Conservation (phyloP, 1,284 basidiomycete species). For the Apiotrichum sp. region DNA sequence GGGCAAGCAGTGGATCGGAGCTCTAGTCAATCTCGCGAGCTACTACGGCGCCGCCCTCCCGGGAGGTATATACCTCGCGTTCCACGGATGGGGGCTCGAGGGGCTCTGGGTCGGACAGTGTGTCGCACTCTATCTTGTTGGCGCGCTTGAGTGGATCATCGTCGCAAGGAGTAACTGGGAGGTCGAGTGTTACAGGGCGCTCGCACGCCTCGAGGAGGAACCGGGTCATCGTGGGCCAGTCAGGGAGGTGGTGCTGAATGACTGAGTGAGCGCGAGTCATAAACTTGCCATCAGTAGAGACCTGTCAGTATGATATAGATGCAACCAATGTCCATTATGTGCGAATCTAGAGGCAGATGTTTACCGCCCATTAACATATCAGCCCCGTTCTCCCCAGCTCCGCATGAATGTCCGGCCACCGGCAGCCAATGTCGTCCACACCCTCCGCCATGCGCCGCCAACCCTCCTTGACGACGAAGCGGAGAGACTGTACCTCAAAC, state of each 20-base stretch:
- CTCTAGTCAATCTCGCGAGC: not conserved
- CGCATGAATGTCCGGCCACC: conserved; percentile 27
- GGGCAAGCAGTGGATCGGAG: conserved; percentile 8
- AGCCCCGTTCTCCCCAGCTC: conserved; percentile 28
- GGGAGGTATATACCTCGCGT: conserved; percentile 2
- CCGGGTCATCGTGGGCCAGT: too few species aligned
- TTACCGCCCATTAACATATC: conserved; percentile 5
- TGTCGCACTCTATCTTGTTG: conserved; percentile 2
- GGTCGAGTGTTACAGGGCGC: not conserved
- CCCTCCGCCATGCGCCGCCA: conserved; percentile 32
- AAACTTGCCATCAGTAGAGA: too few species aligned
- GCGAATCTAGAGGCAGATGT: too few species aligned
- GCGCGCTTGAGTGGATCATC: conserved; percentile 2
- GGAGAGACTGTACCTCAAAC: conserved; percentile 25
- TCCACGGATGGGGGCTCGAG: conserved; percentile 5
- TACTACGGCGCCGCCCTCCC: conserved; percentile 5
- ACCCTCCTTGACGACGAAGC: conserved; percentile 24
- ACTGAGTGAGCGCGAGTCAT: too few species aligned
- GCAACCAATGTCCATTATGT: too few species aligned
- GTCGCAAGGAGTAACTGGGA: conserved; percentile 1
- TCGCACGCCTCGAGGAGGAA: not conserved
- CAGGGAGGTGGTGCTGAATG: too few species aligned
- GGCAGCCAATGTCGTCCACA: conserved; percentile 28
- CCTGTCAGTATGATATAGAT: too few species aligned
- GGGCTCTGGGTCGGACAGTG: conserved; percentile 6